Percentiles rank a stretch among this genome's conserved stretches.
These are phyloP conservation scores for Crotalaria pallida DNA, from an alignment of 306 rosid species.

Conservation along the genomic window DNA sequence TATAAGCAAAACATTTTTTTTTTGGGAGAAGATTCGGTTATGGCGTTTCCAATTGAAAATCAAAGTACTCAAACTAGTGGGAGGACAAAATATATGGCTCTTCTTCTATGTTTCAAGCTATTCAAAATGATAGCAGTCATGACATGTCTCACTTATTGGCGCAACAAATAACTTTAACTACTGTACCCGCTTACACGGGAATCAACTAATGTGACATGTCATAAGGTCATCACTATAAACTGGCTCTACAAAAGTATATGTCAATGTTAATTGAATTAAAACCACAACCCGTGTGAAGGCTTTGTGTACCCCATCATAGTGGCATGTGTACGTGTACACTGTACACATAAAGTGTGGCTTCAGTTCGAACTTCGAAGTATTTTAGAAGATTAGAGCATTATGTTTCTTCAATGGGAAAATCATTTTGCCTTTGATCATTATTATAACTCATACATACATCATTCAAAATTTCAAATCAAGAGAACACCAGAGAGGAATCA, in stretches of 20 bases:
- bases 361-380: too few relatives aligned
- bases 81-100: neutral
- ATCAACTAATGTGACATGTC: neutral
- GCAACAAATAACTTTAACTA: neutral
- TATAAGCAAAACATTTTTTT: too few relatives aligned
- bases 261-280: too few relatives aligned
- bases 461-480: too few relatives aligned
- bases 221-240: neutral
- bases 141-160: neutral
- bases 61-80: neutral
- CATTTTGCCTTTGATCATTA: too few relatives aligned
- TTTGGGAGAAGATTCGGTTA: too few relatives aligned
- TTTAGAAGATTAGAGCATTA: too few relatives aligned
- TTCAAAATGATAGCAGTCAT: constrained; percentile 12
- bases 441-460: too few relatives aligned
- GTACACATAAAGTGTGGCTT: too few relatives aligned
- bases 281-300: neutral
- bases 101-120: neutral
- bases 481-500: neutral
- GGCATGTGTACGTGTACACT: neutral
- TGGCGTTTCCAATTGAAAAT: neutral
- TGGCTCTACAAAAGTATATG: neutral
- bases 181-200: neutral
- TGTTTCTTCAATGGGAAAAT: too few relatives aligned
- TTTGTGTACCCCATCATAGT: neutral